phyloP scores from a whole-genome alignment of 2,329 filamentous ascomycete species.

The Podosphaera leucotricha region DNA sequence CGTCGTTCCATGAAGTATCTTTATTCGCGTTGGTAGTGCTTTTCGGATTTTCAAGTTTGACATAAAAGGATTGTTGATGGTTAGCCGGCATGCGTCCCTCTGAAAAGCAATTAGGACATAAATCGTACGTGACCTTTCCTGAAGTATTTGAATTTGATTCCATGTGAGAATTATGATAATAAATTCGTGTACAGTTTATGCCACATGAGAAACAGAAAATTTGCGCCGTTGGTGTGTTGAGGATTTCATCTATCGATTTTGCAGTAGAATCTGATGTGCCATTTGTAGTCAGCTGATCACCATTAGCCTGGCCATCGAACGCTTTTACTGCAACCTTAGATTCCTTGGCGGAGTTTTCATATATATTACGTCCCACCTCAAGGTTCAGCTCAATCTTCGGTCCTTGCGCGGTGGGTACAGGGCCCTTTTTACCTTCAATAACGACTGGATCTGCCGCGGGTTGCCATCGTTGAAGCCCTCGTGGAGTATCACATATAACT shows the following conservation, averaged over 20 bases:
- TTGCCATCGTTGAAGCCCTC: slow-evolving; percentile 86
- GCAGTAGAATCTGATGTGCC: slow-evolving; percentile 25
- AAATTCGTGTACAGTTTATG: slow-evolving; percentile 57
- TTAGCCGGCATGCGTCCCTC: slow-evolving; percentile 64
- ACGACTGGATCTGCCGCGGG: slow-evolving; percentile 55
- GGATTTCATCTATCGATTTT: slow-evolving; percentile 28
- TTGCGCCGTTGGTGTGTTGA: slow-evolving; percentile 42
- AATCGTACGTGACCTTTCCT: slow-evolving; percentile 46
- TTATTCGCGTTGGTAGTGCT: slow-evolving; percentile 60
- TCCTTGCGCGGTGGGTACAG: slow-evolving; percentile 38
- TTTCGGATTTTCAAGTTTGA: slow-evolving; percentile 69
- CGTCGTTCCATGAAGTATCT: slow-evolving; percentile 76
- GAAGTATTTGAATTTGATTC: slow-evolving; percentile 17
- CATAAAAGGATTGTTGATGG: slow-evolving; percentile 58
- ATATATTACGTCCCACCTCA: slow-evolving; percentile 87
- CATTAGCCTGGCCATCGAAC: slow-evolving; percentile 47
- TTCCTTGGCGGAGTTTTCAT: slow-evolving; percentile 75
- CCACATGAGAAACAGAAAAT: slow-evolving; percentile 79
- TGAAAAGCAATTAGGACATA: slow-evolving; percentile 78
- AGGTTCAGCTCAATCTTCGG: slow-evolving; percentile 64
- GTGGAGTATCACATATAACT: slow-evolving; percentile 83
- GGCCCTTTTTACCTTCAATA: slow-evolving; percentile 33
- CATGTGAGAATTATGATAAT: slow-evolving; percentile 44
- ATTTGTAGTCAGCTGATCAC: slow-evolving; percentile 44
- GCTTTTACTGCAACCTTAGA: slow-evolving; percentile 32